These are phyloP conservation scores for Drechslerella coelobrocha DNA, from an alignment of 2,329 filamentous ascomycete genomes.

Conservation along the genomic window DNA sequence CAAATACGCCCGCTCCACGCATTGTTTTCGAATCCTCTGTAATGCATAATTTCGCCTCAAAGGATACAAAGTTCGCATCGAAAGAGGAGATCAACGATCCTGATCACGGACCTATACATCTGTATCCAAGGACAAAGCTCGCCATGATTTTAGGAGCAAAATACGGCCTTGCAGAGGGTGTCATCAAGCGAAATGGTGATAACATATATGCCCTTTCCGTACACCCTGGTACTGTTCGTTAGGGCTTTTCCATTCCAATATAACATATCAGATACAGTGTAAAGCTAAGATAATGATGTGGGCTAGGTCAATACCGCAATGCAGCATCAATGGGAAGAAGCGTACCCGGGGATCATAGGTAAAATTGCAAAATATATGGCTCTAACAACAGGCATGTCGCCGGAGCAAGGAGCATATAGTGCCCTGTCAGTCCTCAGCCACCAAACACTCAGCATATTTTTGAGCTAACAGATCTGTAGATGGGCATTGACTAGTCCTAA, in stretches of 20 bases:
- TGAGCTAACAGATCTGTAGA: background rate
- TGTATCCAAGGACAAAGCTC: slow-evolving; percentile 60
- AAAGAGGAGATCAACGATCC: slow-evolving; percentile 61
- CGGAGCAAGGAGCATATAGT: slow-evolving; percentile 61
- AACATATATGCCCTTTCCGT: slow-evolving; percentile 60
- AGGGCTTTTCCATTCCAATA: background rate
- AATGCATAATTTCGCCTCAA: slow-evolving; percentile 59
- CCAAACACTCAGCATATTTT: background rate
- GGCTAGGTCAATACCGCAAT: slow-evolving; percentile 61
- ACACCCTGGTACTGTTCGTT: slow-evolving; percentile 59
- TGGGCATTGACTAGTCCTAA: slow-evolving; percentile 60
- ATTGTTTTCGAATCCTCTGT: slow-evolving; percentile 61
- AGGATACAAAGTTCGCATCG: slow-evolving; percentile 58
- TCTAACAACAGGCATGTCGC: slow-evolving; percentile 57
- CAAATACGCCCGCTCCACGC: slow-evolving; percentile 57
- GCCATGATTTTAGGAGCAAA: slow-evolving; percentile 61
- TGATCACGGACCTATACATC: slow-evolving; percentile 56
- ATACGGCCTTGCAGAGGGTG: slow-evolving; percentile 59
- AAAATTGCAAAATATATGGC: slow-evolving; percentile 58
- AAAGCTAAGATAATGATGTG: background rate
- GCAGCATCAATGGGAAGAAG: slow-evolving; percentile 62
- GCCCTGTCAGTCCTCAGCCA: slow-evolving; percentile 55
- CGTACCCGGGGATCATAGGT: slow-evolving; percentile 60
- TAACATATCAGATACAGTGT: background rate
- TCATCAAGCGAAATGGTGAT: slow-evolving; percentile 60